Base-by-base conservation (phyloP, 2,329 filamentous ascomycete species). In the Fusarium haematococcum region DNA sequence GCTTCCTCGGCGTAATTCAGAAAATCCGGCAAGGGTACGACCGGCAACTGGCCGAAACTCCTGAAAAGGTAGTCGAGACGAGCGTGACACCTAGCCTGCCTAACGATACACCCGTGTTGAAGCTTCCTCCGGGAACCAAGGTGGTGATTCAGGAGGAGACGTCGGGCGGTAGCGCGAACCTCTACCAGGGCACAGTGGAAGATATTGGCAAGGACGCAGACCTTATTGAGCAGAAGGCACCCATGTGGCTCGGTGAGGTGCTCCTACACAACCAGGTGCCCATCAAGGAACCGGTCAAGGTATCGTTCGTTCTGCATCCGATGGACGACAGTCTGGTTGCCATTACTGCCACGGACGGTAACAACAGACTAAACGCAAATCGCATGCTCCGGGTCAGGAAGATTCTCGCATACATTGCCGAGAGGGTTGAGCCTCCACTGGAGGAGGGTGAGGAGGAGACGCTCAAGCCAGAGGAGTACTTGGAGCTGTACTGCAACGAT, bases 341-440 rank as follows among this genome's bases (percentile, higher is more conserved):
- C 64, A 93, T 98, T 59, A 90, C 93, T 35, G 90, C 91, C 27
- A 84, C 91, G 5, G 95, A 97, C 79, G 93, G 92, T 62, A 97
- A 96, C 82, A 96, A 95, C 75, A 92, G 97, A 27, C 88, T 99
- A 61, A 99, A 98, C 81, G 97, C 97, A 13, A 99, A 98, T 80
- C 91, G 96, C 65, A 98, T 99, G 97, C 88, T 99, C 60, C 91
- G 97, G 56, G 95, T 97, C 5, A 96, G 95, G 85, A 99, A 99
- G 86, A 97, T 99, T 25, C 85, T 98, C 67, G 91, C 92, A 0
- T 99, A 99, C 79, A 91, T 99, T 20, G 94, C 95, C 1, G 97
- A 99, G 83, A 90, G 95, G 64, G 96, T 99, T 67, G 96, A 98
- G 77, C 88, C 90, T 9, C 88, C 88, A n/a, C 85, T 88, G 0